Conservation (phyloP, 257 asterid genomes). For the Ilex asprella region DNA sequence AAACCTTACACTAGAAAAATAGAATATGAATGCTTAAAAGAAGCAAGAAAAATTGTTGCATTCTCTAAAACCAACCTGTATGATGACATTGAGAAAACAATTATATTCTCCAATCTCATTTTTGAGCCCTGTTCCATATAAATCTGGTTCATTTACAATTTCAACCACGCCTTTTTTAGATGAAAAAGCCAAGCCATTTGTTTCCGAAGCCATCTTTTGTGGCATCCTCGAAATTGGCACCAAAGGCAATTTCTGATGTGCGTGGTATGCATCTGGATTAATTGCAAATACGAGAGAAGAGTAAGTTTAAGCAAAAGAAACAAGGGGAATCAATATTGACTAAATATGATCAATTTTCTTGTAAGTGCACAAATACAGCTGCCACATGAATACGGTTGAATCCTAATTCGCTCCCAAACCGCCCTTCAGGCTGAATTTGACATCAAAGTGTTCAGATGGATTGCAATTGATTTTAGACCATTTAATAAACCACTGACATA, state of each 20-base stretch:
- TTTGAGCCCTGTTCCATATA: slow-evolving; percentile 76
- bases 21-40: slow-evolving; percentile 6
- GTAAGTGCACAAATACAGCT: too few relatives aligned
- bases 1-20: slow-evolving; percentile 13
- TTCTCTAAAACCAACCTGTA: slow-evolving; percentile 61
- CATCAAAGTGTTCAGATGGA: too few relatives aligned
- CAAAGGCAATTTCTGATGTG: slow-evolving; percentile 40
- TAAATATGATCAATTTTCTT: neutral
- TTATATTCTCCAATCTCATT: slow-evolving; percentile 96
- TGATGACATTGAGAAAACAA: slow-evolving; percentile 95
- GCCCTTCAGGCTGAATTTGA: too few relatives aligned
- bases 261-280: slow-evolving; percentile 45
- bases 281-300: slow-evolving; percentile 16
- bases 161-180: slow-evolving; percentile 24
- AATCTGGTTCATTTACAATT: slow-evolving; percentile 37
- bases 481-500: too few relatives aligned
- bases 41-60: slow-evolving; percentile 3
- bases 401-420: too few relatives aligned
- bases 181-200: slow-evolving; percentile 25
- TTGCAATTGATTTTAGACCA: too few relatives aligned
- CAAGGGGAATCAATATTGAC: neutral
- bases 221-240: slow-evolving; percentile 28
- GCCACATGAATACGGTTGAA: too few relatives aligned
- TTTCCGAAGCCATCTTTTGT: slow-evolving; percentile 32
- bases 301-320: neutral